phyloP scores from a whole-genome alignment of 1,284 basidiomycete species.

The Ceratobasidium sp. region DNA sequence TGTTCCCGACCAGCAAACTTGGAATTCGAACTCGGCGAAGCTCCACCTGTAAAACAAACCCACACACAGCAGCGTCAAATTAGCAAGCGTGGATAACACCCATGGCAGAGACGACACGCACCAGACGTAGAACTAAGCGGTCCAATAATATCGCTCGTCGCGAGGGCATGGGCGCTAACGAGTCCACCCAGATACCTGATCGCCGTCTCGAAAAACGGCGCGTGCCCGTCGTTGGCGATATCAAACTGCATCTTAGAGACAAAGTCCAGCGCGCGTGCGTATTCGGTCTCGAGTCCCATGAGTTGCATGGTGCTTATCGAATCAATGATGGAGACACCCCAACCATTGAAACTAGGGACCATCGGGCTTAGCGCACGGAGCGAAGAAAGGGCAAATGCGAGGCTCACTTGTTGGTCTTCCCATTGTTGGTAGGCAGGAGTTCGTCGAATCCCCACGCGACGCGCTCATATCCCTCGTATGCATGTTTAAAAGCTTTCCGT shows the following conservation, averaged over 20 bases:
- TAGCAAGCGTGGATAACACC: too few species aligned
- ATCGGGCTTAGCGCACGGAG: not conserved
- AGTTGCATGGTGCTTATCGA: constrained; percentile 89
- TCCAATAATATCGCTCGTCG: constrained; percentile 50
- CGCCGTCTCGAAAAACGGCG: constrained; percentile 84
- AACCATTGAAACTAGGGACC: constrained; percentile 75
- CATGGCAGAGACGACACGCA: not conserved
- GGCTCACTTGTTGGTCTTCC: constrained; percentile 63
- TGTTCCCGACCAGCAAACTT: constrained; percentile 18
- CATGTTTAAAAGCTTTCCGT: constrained; percentile 69
- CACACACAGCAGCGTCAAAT: too few species aligned
- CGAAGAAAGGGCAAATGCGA: not conserved
- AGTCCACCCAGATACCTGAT: constrained; percentile 87
- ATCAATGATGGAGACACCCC: constrained; percentile 87
- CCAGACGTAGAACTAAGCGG: constrained; percentile 16
- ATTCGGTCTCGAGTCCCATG: constrained; percentile 86
- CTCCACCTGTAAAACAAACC: too few species aligned
- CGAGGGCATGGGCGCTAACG: constrained; percentile 82
- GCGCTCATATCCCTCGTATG: constrained; percentile 70
- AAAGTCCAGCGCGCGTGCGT: constrained; percentile 74
- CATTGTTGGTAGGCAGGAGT: constrained; percentile 63
- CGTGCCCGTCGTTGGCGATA: constrained; percentile 53
- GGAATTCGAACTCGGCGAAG: not conserved
- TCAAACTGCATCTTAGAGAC: constrained; percentile 74
- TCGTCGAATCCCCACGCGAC: constrained; percentile 70